Evolutionary conservation across 2,329 filamentous ascomycete genomes (phyloP).

Genomic region (Cytospora piceae): DNA sequence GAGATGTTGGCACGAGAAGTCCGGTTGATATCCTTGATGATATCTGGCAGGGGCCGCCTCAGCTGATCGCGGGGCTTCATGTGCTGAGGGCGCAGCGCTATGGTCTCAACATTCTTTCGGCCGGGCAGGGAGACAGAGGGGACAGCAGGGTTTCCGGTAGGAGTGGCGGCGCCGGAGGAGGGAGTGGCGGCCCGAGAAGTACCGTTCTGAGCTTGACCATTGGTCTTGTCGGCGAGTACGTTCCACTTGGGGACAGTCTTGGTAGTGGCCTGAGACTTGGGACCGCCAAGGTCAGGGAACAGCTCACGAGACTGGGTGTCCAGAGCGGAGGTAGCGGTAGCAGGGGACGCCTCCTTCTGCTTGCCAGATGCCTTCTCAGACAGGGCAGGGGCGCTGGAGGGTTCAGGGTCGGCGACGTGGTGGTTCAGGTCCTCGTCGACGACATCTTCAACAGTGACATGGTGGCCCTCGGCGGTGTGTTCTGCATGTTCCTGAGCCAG

Average conservation of each 20-base stretch:
- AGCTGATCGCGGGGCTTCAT: conserved; percentile 77
- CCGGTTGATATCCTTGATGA: conserved; percentile 89
- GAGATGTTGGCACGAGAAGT: conserved; percentile 86
- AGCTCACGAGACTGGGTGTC: conserved; percentile 88
- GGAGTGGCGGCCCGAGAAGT: conserved; percentile 66
- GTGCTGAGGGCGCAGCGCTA: conserved; percentile 74
- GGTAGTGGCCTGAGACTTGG: conserved; percentile 67
- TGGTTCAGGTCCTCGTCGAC: conserved; percentile 70
- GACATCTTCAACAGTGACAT: conserved; percentile 78
- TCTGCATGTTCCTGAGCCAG: conserved; percentile 64
- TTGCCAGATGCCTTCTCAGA: conserved; percentile 70
- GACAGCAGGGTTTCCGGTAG: conserved; percentile 44
- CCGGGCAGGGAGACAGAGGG: conserved; percentile 77
- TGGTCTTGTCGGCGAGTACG: conserved; percentile 57
- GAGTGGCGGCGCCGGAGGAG: conserved; percentile 60
- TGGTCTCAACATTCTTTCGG: conserved; percentile 72
- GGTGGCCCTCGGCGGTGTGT: conserved; percentile 49
- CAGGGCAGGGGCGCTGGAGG: conserved; percentile 51
- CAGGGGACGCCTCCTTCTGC: conserved; percentile 52
- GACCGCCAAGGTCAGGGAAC: conserved; percentile 85
- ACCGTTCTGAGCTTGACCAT: conserved; percentile 58
- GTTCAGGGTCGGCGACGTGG: conserved; percentile 44
- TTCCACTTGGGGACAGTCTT: conserved; percentile 78
- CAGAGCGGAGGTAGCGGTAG: conserved; percentile 50
- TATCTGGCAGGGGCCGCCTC: conserved; percentile 82